Evolutionary conservation across 2,329 filamentous ascomycete genomes (phyloP), one percentile per base, ranked within the genome.

Genomic region (Penicillium capsulatum): DNA sequence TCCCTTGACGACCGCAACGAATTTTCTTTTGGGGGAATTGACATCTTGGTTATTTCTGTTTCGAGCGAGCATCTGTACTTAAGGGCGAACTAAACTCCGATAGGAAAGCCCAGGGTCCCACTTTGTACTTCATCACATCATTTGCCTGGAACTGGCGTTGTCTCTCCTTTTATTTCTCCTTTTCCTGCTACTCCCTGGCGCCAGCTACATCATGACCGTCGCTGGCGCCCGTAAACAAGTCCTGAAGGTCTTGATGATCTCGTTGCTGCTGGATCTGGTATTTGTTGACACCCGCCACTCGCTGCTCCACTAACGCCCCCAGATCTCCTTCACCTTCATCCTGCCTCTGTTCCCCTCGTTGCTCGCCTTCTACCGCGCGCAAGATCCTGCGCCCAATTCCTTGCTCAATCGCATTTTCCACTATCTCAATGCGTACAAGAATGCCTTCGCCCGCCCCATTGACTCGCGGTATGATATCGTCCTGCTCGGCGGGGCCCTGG

Each of bases 251-350:
- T 79, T 97, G 48, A 90, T 95, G 66, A 75, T 92, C 47, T 96
- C 91, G 38, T 74, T 97, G 28, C 75, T 97, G 11, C 75, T 97
- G 9, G 91, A 97, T 65, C 68, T 97, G 68, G 91, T 96, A 63
- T 34, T n/a, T 30, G 4, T 34, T 32, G 11, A 16, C 26, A 10
- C 9, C 13, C 10, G n/a, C 17, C 8, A 24, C 16, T 14, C n/a
- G 17, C 9, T 31, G 16, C 3, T 28, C 6, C 13, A 17, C 28
- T 24, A 24, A 24, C 22, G 7, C 7, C 7, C 22, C 22, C 38
- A 96, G 91, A 87, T 97, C 58, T 96, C 91, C 40, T 98, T 98
- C 66, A 98, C 92, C 19, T 96, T 98, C 63, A 97, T 97, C 61
- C 83, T 98, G 7, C 92, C 92, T 0, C 80, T 98, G 24, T 98